phyloP scores from a whole-genome alignment of 164 flowering plant species.

The Aristolochia contorta region DNA sequence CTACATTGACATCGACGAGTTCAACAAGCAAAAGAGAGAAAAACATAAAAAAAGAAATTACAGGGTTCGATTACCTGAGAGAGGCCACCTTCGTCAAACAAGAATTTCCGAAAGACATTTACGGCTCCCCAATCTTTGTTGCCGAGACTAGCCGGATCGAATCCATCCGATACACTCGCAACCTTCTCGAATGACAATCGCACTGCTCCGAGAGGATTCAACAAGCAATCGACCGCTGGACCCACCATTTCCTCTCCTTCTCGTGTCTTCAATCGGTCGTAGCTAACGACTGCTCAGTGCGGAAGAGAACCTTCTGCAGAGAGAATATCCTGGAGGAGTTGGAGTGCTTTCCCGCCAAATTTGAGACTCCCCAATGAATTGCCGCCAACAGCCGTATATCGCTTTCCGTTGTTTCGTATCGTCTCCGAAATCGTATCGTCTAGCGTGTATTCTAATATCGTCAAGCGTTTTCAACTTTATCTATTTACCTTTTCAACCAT shows the following conservation, averaged over 20 bases:
- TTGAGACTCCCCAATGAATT: too few species aligned
- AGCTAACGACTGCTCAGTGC: too few species aligned
- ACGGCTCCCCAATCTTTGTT: conserved; percentile 79
- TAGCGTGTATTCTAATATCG: too few species aligned
- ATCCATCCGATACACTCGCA: conserved; percentile 25
- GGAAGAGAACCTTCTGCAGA: too few species aligned
- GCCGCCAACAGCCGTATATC: too few species aligned
- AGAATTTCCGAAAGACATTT: conserved; percentile 56
- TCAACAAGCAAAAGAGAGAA: neutral
- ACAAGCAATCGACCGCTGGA: conserved; percentile 55
- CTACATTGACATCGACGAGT: too few species aligned
- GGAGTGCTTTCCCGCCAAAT: too few species aligned
- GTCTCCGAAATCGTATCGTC: too few species aligned
- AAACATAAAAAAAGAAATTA: neutral
- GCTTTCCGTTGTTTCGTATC: too few species aligned
- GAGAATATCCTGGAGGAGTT: too few species aligned
- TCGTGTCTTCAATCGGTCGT: neutral
- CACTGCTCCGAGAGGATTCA: conserved; percentile 92
- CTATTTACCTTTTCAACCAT: too few species aligned
- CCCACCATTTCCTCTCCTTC: conserved; percentile 63
- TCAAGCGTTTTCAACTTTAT: too few species aligned
- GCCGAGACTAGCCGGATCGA: conserved; percentile 37
- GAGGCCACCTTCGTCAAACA: conserved; percentile 40
- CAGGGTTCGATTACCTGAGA: conserved; percentile 36
- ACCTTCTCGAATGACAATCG: conserved; percentile 73